phyloP scores from a whole-genome alignment of 2,329 filamentous ascomycete genomes.

The Aspergillus tanneri region DNA sequence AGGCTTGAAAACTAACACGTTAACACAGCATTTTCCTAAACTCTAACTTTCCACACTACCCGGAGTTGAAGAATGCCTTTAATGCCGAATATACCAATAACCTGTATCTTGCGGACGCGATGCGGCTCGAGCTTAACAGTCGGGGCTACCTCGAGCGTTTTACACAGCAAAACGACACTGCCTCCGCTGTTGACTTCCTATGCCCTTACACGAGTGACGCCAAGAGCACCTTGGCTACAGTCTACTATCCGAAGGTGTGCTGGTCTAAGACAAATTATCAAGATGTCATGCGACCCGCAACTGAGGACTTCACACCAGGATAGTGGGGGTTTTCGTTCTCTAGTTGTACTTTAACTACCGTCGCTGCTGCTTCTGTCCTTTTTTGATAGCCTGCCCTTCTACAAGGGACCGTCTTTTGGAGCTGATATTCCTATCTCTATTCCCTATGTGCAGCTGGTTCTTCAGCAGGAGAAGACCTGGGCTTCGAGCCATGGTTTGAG shows the following conservation, averaged over 20 bases:
- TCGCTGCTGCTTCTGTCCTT: not conserved
- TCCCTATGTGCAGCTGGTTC: constrained; percentile 10
- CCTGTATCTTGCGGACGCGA: constrained; percentile 9
- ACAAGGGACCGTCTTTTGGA: constrained; percentile 10
- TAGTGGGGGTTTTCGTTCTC: not conserved
- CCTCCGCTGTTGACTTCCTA: not conserved
- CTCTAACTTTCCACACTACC: not conserved
- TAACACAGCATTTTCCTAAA: not conserved
- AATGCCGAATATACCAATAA: not conserved
- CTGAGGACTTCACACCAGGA: not conserved
- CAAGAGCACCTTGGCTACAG: not conserved
- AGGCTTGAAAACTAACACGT: no score
- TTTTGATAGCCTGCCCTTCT: constrained; percentile 5
- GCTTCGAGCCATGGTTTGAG: not conserved
- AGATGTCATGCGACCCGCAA: constrained; percentile 4
- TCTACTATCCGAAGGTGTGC: constrained; percentile 6
- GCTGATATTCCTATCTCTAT: constrained; percentile 5
- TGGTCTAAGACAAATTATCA: constrained; percentile 5
- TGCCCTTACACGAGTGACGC: no score
- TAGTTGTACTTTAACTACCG: not conserved
- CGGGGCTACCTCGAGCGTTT: constrained; percentile 5
- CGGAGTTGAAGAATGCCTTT: no score
- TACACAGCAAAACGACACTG: constrained; percentile 4
- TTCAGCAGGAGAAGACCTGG: not conserved
- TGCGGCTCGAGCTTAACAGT: constrained; percentile 11